phyloP scores from a whole-genome alignment of 495 filamentous ascomycete species.

The Xylaria sp. region DNA sequence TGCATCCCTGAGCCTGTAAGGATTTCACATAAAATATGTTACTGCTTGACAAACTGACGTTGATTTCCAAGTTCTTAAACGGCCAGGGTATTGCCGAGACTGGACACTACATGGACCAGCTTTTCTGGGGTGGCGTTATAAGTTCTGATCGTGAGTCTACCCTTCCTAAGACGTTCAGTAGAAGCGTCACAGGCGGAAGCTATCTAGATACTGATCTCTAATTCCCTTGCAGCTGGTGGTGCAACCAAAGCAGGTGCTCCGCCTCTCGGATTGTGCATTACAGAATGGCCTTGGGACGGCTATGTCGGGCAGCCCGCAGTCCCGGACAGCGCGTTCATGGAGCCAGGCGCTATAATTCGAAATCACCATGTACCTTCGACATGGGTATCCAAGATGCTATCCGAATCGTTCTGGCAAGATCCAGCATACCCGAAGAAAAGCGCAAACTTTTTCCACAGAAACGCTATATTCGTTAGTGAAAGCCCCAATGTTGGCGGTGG shows the following conservation, averaged over 20 bases:
- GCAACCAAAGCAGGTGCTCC: neutral
- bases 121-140: neutral
- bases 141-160: neutral
- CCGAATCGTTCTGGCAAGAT: neutral
- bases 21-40: neutral
- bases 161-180: neutral
- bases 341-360: neutral
- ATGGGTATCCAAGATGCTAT: neutral
- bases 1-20: neutral
- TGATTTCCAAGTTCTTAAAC: neutral
- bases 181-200: neutral
- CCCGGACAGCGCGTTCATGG: neutral
- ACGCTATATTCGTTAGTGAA: neutral
- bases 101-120: conserved; percentile 11
- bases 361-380: neutral
- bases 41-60: neutral
- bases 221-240: neutral
- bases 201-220: neutral
- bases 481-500: neutral
- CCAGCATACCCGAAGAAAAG: neutral
- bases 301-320: neutral
- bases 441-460: conserved; percentile 1
- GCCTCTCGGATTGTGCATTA: neutral
- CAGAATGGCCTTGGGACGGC: neutral
- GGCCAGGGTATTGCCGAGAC: neutral